Percentiles rank a stretch among this genome's conserved stretches.
Evolutionary conservation across 768 basidiomycete genomes (phyloP).

Genomic region (Royoungia palumana): DNA sequence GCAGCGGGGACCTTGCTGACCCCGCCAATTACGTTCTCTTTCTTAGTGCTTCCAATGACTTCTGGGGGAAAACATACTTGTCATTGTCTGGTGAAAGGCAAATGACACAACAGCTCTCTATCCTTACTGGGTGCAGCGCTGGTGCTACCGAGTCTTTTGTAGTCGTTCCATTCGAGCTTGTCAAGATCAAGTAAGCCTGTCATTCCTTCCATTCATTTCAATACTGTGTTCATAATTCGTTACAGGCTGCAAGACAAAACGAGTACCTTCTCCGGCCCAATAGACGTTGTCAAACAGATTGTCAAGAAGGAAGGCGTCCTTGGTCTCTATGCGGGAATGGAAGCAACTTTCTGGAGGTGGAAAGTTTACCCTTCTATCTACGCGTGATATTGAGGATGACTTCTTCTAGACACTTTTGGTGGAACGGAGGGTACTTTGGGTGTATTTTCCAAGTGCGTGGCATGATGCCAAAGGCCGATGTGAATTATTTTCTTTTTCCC

Average conservation of each 20-base stretch:
- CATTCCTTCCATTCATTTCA: constrained; percentile 19
- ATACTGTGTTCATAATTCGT: neutral
- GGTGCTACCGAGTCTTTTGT: constrained; percentile 96
- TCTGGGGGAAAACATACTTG: constrained; percentile 87
- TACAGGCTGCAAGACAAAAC: constrained; percentile 86
- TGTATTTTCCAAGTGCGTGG: constrained; percentile 82
- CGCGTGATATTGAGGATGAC: neutral
- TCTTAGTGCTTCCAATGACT: constrained; percentile 80
- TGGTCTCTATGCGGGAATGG: constrained; percentile 92
- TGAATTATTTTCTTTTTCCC: constrained; percentile 26
- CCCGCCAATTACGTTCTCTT: constrained; percentile 1
- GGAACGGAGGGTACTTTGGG: constrained; percentile 97
- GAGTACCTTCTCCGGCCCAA: constrained; percentile 85
- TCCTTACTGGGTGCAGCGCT: constrained; percentile 88
- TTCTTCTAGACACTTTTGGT: constrained; percentile 66
- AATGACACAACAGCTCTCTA: constrained; percentile 87
- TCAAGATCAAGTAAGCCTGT: constrained; percentile 69
- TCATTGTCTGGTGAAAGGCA: constrained; percentile 61
- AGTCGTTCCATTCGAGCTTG: constrained; percentile 95
- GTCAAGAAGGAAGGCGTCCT: constrained; percentile 75
- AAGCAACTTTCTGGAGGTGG: constrained; percentile 95
- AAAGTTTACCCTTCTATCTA: neutral
- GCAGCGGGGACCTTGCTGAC: neutral
- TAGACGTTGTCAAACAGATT: constrained; percentile 84
- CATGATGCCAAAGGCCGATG: constrained; percentile 83